Percentiles rank a stretch among this genome's conserved stretches.
phyloP scores from a whole-genome alignment of 768 basidiomycete genomes.

The Boletus sensibilis region DNA sequence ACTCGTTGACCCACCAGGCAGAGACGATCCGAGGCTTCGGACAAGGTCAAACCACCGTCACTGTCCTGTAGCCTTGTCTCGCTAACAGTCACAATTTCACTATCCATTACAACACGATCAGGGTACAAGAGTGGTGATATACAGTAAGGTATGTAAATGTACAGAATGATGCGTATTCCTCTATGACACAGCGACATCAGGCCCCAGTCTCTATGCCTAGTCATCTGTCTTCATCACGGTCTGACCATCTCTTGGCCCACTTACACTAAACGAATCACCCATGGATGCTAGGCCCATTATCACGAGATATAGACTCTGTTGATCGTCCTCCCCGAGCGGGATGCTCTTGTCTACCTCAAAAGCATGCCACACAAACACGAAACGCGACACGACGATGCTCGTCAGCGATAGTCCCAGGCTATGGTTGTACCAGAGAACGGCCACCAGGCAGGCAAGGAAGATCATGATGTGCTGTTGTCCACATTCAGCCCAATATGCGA shows the following conservation, averaged over 20 bases:
- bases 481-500: slow-evolving; percentile 38
- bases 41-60: too few relatives aligned
- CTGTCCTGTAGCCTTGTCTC: too few relatives aligned
- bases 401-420: slow-evolving; percentile 22
- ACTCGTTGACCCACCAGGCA: too few relatives aligned
- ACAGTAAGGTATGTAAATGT: not conserved
- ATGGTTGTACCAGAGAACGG: slow-evolving; percentile 19
- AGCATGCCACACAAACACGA: slow-evolving; percentile 29
- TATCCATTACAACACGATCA: not conserved
- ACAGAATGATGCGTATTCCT: not conserved
- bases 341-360: slow-evolving; percentile 25
- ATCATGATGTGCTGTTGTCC: slow-evolving; percentile 35
- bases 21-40: too few relatives aligned
- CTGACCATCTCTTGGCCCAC: not conserved
- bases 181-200: not conserved
- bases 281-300: slow-evolving; percentile 17
- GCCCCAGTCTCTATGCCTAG: too few relatives aligned
- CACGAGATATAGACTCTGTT: slow-evolving; percentile 36
- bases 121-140: not conserved
- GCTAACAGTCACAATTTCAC: not conserved
- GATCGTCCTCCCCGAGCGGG: slow-evolving; percentile 34
- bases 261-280: not conserved
- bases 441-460: slow-evolving; percentile 27
- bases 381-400: slow-evolving; percentile 18
- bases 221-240: not conserved